Conservation (phyloP, 768 basidiomycete genomes). For the Hygrocybe coccinea region DNA sequence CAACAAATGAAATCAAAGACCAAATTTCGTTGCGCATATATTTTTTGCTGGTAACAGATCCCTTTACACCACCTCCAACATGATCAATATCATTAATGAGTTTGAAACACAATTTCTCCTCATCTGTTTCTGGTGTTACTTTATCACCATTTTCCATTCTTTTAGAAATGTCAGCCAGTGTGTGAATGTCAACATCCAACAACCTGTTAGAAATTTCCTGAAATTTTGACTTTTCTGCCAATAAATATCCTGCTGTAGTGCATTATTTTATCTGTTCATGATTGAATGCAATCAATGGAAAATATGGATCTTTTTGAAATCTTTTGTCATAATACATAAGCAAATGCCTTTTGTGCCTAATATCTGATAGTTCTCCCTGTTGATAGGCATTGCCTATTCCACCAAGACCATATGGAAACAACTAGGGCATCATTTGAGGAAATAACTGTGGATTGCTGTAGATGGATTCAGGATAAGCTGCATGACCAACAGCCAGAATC, state of each 20-base stretch:
- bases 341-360: conserved; percentile 18
- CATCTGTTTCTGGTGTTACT: conserved; percentile 17
- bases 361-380: conserved; percentile 8
- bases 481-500: conserved; percentile 21
- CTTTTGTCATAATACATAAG: conserved; percentile 28
- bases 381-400: conserved; percentile 18
- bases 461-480: conserved; percentile 13
- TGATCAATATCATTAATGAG: conserved; percentile 32
- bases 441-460: conserved; percentile 26
- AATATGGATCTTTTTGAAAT: conserved; percentile 26
- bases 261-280: conserved; percentile 27
- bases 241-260: conserved; percentile 23
- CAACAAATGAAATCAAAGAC: too few relatives aligned
- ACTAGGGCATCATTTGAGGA: conserved; percentile 31
- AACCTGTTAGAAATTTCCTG: conserved; percentile 20
- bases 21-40: conserved; percentile 31
- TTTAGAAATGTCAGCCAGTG: conserved; percentile 10
- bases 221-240: conserved; percentile 25
- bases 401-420: conserved; percentile 40
- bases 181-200: conserved; percentile 16
- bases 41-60: conserved; percentile 8
- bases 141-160: background rate
- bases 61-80: conserved; percentile 27
- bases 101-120: conserved; percentile 32
- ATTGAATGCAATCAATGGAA: conserved; percentile 26